phyloP scores from a whole-genome alignment of 129 eudicot genomes.

The Glebionis coronaria region DNA sequence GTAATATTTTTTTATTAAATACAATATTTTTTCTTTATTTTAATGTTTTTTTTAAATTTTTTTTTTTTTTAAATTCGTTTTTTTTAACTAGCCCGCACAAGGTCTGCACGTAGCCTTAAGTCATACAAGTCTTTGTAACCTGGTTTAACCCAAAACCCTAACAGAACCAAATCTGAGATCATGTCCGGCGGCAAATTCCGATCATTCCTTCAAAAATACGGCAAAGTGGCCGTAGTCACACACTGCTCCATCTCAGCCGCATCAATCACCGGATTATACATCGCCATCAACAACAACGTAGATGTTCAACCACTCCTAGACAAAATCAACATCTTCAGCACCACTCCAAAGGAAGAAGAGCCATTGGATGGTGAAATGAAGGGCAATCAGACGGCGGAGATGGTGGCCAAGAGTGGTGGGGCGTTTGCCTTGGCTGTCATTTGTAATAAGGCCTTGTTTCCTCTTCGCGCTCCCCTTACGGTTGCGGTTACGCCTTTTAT shows the following conservation, averaged over 20 bases:
- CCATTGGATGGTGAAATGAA: conserved; percentile 24
- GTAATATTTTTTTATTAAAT: no score
- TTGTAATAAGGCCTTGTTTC: conserved; percentile 83
- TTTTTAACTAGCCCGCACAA: no score
- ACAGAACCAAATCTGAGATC: no score
- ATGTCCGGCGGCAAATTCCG: conserved; percentile 57
- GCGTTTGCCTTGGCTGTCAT: conserved; percentile 80
- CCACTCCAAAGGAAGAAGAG: conserved; percentile 21
- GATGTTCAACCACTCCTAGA: conserved; percentile 72
- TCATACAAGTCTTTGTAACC: no score
- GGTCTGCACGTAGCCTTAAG: no score
- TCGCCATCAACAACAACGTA: conserved; percentile 83
- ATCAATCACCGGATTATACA: conserved; percentile 62
- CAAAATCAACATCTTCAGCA: conserved; percentile 43
- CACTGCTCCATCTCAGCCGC: conserved; percentile 83
- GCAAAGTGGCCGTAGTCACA: conserved; percentile 71
- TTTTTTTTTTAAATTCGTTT: no score
- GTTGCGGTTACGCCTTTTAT: conserved; percentile 88
- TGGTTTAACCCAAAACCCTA: no score
- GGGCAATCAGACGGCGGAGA: conserved; percentile 80
- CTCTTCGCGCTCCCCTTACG: conserved; percentile 85
- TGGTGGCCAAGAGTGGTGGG: conserved; percentile 79
- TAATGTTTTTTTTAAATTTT: no score
- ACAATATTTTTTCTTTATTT: no score
- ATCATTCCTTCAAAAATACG: conserved; percentile 66